phyloP scores from a whole-genome alignment of 2,329 filamentous ascomycete species.

The Aspergillus brunneoviolaceus region DNA sequence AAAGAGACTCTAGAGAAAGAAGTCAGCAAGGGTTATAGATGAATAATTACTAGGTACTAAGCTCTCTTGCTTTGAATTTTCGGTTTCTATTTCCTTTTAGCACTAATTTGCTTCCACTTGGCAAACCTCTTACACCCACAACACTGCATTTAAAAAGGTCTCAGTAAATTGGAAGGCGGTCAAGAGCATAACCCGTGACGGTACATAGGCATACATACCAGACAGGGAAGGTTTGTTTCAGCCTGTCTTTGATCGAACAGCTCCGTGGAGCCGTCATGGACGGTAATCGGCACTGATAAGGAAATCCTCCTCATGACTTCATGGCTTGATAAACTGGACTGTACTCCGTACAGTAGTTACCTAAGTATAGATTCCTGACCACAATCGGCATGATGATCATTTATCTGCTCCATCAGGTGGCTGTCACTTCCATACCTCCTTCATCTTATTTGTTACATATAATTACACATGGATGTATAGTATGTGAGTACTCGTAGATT shows the following conservation, averaged over 20 bases:
- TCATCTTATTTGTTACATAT: neutral
- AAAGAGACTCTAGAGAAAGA: neutral
- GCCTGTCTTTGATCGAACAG: neutral
- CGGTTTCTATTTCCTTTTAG: too few species aligned
- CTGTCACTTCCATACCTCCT: neutral
- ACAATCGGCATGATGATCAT: neutral
- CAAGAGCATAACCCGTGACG: neutral
- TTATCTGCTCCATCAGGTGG: neutral
- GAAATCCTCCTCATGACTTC: constrained; percentile 2
- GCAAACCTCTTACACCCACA: neutral
- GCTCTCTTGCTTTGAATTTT: too few species aligned
- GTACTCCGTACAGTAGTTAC: too few species aligned
- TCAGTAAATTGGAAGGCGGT: constrained; percentile 6
- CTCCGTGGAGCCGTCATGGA: neutral
- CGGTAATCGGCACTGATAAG: neutral
- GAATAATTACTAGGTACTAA: neutral
- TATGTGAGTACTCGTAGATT: too few species aligned
- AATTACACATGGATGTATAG: neutral
- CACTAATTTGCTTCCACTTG: neutral
- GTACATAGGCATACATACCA: neutral
- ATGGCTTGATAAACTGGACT: neutral
- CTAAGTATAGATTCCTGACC: neutral
- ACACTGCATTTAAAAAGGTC: neutral
- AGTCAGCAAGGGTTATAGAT: neutral
- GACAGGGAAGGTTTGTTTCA: constrained; percentile 2